A percentile compares a stretch with the other conserved stretches of the same genome.
Conservation (phyloP, 768 basidiomycete genomes). For the Psilocybe cyanescens region DNA sequence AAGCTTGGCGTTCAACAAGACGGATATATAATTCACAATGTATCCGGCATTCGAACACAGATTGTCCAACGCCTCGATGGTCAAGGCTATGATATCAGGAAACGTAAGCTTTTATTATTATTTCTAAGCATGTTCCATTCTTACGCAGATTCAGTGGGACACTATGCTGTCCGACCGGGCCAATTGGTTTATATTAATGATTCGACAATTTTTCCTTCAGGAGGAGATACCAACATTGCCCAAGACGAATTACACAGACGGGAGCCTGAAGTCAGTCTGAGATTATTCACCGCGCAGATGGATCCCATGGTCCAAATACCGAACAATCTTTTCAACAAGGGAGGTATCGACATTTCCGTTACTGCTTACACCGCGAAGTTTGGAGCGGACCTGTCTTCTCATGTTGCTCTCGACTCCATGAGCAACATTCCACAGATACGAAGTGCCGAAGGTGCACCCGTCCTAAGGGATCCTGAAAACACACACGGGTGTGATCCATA, state of each 20-base stretch:
- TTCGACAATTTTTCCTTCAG: constrained; percentile 41
- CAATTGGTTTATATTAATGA: constrained; percentile 87
- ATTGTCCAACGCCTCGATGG: constrained; percentile 83
- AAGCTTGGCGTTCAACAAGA: constrained; percentile 67
- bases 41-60: constrained; percentile 77
- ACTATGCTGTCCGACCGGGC: constrained; percentile 77
- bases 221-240: constrained; percentile 28
- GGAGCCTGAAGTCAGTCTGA: constrained; percentile 56
- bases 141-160: constrained; percentile 56
- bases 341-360: constrained; percentile 50
- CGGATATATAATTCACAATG: constrained; percentile 78
- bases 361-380: constrained; percentile 71
- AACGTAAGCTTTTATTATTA: constrained; percentile 52
- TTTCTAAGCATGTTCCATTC: not conserved
- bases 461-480: constrained; percentile 58
- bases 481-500: constrained; percentile 64
- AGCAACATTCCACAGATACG: constrained; percentile 45
- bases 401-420: constrained; percentile 20
- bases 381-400: constrained; percentile 59
- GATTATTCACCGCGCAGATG: constrained; percentile 56
- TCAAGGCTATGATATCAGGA: constrained; percentile 85
- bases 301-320: constrained; percentile 51
- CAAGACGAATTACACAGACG: constrained; percentile 29
- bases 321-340: constrained; percentile 36
- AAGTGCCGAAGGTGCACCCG: constrained; percentile 52